A percentile compares a stretch with the other conserved stretches of the same genome.
phyloP scores from a whole-genome alignment of 2,329 filamentous ascomycete genomes.

The Knufia fluminis region DNA sequence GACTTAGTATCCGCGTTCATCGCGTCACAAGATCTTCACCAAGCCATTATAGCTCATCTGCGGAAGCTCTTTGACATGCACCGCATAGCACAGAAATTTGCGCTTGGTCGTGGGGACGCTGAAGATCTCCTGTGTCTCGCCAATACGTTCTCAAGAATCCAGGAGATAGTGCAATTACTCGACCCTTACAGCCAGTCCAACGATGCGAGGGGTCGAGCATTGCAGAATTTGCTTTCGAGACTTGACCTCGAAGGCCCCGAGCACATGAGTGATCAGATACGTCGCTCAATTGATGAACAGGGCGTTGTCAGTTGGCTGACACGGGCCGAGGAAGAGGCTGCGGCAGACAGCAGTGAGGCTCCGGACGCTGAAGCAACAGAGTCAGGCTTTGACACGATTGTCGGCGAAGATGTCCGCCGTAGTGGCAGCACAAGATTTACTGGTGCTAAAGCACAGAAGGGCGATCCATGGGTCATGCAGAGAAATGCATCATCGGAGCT shows the following conservation, averaged over 20 bases:
- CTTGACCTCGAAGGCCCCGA: constrained; percentile 59
- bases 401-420: neutral
- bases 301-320: constrained; percentile 73
- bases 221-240: constrained; percentile 41
- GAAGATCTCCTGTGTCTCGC: constrained; percentile 82
- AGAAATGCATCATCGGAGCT: constrained; percentile 58
- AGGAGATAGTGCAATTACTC: constrained; percentile 14
- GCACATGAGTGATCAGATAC: constrained; percentile 61
- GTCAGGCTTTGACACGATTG: constrained; percentile 37
- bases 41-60: constrained; percentile 59
- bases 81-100: constrained; percentile 86
- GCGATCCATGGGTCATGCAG: constrained; percentile 56
- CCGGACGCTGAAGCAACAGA: constrained; percentile 61
- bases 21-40: constrained; percentile 55
- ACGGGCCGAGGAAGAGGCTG: constrained; percentile 61
- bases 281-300: constrained; percentile 81
- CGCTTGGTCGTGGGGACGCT: constrained; percentile 79
- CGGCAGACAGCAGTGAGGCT: constrained; percentile 65
- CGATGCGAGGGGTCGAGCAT: constrained; percentile 21
- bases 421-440: neutral
- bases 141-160: constrained; percentile 24
- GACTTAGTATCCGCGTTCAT: constrained; percentile 74
- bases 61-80: constrained; percentile 74
- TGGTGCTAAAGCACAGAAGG: constrained; percentile 28
- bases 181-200: constrained; percentile 25